Evolutionary conservation across 371 early-diverging fungal genomes (phyloP).

Genomic region (Apophysomyces ossiformis): DNA sequence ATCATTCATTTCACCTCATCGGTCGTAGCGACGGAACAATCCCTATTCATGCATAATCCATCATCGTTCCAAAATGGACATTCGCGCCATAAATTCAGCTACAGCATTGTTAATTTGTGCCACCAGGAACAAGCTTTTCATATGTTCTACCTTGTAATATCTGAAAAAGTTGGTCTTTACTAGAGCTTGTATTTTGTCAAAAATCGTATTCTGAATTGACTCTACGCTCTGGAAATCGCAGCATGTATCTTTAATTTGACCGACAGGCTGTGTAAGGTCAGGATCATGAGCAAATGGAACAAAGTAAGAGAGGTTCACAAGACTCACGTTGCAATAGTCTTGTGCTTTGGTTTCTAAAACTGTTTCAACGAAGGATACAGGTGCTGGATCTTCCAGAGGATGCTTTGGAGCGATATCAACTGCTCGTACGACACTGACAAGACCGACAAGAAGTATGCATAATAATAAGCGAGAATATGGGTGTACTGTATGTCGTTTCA

Average conservation of each 20-base stretch:
- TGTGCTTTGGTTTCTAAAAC: slow-evolving; percentile 30
- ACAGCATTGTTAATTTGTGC: slow-evolving; percentile 5
- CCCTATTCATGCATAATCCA: slow-evolving; percentile 80
- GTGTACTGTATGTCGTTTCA: background rate
- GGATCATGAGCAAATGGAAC: background rate
- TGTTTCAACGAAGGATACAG: slow-evolving; percentile 41
- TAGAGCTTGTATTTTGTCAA: slow-evolving; percentile 68
- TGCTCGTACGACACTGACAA: background rate
- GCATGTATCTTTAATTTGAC: slow-evolving; percentile 79
- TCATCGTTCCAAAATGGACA: slow-evolving; percentile 94
- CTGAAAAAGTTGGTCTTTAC: slow-evolving; percentile 86
- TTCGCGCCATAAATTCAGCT: slow-evolving; percentile 88
- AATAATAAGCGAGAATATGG: background rate
- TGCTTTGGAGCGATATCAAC: slow-evolving; percentile 21
- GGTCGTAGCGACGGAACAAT: slow-evolving; percentile 85
- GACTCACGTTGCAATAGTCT: slow-evolving; percentile 52
- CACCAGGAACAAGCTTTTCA: background rate
- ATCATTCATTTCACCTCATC: slow-evolving; percentile 62
- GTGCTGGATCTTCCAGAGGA: slow-evolving; percentile 35
- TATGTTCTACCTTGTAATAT: slow-evolving; percentile 75
- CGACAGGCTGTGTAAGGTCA: slow-evolving; percentile 59
- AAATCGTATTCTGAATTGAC: slow-evolving; percentile 70
- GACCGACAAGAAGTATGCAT: background rate
- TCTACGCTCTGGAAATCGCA: slow-evolving; percentile 87
- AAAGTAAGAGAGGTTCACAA: background rate